phyloP scores from a whole-genome alignment of 495 filamentous ascomycete species.

The Glutinoglossum americanum region DNA sequence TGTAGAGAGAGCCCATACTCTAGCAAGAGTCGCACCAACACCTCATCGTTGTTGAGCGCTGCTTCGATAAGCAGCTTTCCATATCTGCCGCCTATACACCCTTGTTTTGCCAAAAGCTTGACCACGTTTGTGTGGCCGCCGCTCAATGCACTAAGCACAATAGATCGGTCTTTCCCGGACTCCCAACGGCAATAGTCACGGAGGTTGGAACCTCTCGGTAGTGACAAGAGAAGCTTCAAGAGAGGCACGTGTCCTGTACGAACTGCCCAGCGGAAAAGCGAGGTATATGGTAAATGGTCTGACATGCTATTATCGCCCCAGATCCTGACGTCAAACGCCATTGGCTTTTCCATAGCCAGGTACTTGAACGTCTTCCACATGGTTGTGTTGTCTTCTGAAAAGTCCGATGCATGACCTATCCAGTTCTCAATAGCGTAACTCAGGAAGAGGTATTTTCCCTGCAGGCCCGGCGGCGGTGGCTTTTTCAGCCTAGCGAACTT shows the following conservation, averaged over 20 bases:
- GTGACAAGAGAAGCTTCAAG: background rate
- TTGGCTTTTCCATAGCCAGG: background rate
- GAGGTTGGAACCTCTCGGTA: background rate
- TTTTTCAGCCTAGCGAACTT: background rate
- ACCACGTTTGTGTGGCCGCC: background rate
- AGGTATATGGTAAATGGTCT: background rate
- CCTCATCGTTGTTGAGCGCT: background rate
- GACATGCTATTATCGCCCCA: background rate
- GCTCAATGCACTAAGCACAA: background rate
- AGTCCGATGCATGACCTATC: background rate
- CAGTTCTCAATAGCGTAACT: background rate
- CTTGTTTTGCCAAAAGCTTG: background rate
- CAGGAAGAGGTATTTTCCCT: constrained; percentile 5
- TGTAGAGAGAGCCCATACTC: background rate
- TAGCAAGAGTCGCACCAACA: background rate
- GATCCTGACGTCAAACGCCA: background rate
- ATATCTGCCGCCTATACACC: background rate
- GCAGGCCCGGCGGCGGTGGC: background rate
- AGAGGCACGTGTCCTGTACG: background rate
- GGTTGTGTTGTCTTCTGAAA: background rate
- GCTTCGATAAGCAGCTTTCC: background rate
- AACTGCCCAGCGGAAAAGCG: background rate
- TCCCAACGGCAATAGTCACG: background rate
- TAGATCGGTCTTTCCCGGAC: background rate
- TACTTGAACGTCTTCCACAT: background rate